These are phyloP conservation scores for Pseudogymnoascus sp. DNA, from an alignment of 2,329 filamentous ascomycete species.

Conservation along the genomic window DNA sequence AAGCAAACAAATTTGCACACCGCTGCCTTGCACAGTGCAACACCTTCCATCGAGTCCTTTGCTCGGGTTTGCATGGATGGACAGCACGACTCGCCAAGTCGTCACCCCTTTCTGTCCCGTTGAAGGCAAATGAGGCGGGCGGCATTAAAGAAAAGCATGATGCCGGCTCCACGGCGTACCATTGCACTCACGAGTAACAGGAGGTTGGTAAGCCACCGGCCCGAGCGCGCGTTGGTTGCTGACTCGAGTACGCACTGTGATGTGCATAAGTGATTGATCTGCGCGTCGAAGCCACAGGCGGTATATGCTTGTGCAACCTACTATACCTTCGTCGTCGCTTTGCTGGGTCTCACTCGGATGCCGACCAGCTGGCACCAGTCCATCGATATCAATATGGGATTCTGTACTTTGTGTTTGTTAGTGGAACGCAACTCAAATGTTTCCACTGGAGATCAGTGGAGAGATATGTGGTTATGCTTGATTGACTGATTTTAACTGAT, in stretches of 20 bases:
- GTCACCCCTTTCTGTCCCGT: neutral
- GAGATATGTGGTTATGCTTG: constrained; percentile 1
- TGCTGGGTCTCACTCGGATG: neutral
- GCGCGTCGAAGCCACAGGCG: neutral
- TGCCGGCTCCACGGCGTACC: neutral
- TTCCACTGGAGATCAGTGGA: neutral
- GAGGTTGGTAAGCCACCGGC: neutral
- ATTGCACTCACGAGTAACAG: neutral
- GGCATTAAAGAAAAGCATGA: neutral
- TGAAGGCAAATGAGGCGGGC: neutral
- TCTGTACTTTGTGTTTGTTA: neutral
- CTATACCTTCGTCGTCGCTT: neutral
- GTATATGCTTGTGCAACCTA: neutral
- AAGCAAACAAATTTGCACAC: constrained; percentile 3
- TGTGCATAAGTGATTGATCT: constrained; percentile 6
- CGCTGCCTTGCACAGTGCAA: neutral
- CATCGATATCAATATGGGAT: neutral
- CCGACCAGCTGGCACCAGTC: constrained; percentile 1
- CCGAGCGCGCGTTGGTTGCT: neutral
- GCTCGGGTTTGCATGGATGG: neutral
- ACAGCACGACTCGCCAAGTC: neutral
- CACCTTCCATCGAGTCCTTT: neutral
- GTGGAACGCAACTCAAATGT: neutral
- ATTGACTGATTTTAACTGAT: neutral
- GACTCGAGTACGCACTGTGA: neutral